Percentiles rank a stretch among this genome's conserved stretches.
Evolutionary conservation across 2,329 filamentous ascomycete species (phyloP).

Genomic region (Claviceps sp.): DNA sequence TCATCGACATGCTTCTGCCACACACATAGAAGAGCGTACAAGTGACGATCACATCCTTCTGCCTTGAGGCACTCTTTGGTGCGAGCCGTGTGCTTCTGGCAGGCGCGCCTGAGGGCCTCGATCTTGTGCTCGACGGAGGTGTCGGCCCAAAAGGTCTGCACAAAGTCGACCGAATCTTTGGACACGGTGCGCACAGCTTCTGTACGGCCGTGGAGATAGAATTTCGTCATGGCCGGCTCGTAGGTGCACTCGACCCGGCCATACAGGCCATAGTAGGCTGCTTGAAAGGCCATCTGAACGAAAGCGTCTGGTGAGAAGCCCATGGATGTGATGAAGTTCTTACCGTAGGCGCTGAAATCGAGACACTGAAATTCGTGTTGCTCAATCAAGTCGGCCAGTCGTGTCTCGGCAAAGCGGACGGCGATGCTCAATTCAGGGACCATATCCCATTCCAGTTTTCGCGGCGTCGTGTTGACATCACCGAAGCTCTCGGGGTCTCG

Average conservation of each 20-base stretch:
- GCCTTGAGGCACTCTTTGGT: conserved; percentile 83
- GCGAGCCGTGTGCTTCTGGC: conserved; percentile 63
- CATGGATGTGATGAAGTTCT: conserved; percentile 95
- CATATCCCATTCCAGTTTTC: conserved; percentile 98
- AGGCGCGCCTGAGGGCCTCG: conserved; percentile 70
- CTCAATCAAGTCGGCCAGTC: conserved; percentile 84
- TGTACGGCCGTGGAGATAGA: conserved; percentile 83
- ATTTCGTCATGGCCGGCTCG: conserved; percentile 96
- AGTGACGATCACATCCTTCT: conserved; percentile 79
- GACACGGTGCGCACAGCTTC: conserved; percentile 86
- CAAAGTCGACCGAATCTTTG: conserved; percentile 70
- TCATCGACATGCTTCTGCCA: conserved; percentile 85
- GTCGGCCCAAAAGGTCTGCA: conserved; percentile 90
- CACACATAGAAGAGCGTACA: conserved; percentile 87
- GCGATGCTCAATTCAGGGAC: conserved; percentile 80
- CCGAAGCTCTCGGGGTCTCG: conserved; percentile 84
- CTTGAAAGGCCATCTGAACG: conserved; percentile 98
- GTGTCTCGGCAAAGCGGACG: conserved; percentile 86
- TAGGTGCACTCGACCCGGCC: conserved; percentile 90
- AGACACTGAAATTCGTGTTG: conserved; percentile 93
- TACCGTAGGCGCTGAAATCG: conserved; percentile 80
- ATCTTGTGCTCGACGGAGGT: conserved; percentile 73
- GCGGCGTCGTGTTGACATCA: conserved; percentile 82
- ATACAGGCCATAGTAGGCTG: conserved; percentile 93
- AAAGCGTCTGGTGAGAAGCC: conserved; percentile 96